phyloP scores from a whole-genome alignment of 2,329 filamentous ascomycete species.

The Nothophoma quercina region DNA sequence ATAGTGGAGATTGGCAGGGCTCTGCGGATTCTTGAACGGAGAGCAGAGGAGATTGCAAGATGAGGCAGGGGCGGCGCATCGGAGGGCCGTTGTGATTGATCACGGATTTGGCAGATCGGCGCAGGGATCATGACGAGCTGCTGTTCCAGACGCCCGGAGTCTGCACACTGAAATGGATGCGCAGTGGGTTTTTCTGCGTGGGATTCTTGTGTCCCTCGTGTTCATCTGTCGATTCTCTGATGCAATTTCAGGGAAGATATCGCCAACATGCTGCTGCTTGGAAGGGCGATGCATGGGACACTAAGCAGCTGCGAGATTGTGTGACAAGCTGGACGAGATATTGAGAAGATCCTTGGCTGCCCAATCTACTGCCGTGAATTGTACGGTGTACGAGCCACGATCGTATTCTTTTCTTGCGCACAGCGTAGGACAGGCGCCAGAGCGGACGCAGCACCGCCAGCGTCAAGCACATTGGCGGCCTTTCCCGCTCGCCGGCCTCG shows the following conservation, averaged over 20 bases:
- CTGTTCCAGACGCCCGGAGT: slow-evolving; percentile 19
- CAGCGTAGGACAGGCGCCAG: slow-evolving; percentile 2
- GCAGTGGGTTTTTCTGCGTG: slow-evolving; percentile 11
- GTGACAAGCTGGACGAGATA: not conserved
- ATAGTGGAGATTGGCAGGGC: slow-evolving; percentile 16
- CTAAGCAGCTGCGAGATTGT: not conserved
- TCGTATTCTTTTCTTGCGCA: not conserved
- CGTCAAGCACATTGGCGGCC: slow-evolving; percentile 18
- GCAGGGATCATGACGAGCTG: slow-evolving; percentile 14
- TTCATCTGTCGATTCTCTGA: slow-evolving; percentile 10
- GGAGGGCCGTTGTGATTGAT: slow-evolving; percentile 9
- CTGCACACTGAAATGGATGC: slow-evolving; percentile 13
- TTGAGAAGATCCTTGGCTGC: slow-evolving; percentile 2
- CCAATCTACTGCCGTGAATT: no score
- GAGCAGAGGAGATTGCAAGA: slow-evolving; percentile 13
- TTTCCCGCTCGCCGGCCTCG: slow-evolving; percentile 14
- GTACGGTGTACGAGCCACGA: not conserved
- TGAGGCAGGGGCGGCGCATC: slow-evolving; percentile 12
- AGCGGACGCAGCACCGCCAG: slow-evolving; percentile 13
- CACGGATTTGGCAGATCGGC: slow-evolving; percentile 14
- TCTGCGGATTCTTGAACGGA: slow-evolving; percentile 8
- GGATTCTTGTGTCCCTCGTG: slow-evolving; percentile 14
- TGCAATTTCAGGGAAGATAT: slow-evolving; percentile 13
- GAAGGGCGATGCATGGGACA: not conserved
- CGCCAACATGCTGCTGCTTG: not conserved